phyloP scores from a whole-genome alignment of 345 rosid genomes.

The Syzygium jambos region DNA sequence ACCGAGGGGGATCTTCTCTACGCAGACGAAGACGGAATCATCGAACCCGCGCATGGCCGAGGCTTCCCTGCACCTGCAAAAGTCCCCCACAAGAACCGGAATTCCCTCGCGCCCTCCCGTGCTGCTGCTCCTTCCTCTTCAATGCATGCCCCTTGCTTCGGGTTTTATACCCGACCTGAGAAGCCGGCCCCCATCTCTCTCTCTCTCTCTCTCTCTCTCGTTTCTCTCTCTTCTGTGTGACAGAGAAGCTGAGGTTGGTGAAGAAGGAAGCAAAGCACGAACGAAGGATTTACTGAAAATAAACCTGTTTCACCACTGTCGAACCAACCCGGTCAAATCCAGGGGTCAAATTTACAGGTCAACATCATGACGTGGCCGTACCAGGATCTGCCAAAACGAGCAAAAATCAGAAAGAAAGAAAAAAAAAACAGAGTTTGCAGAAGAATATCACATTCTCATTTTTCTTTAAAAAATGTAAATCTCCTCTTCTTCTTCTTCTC shows the following conservation, averaged over 20 bases:
- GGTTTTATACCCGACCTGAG: background rate
- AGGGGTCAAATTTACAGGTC: background rate
- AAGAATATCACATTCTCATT: background rate
- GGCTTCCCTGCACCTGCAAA: slow-evolving; percentile 8
- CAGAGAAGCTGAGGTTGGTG: background rate
- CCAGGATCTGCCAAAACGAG: background rate
- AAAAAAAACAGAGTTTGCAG: background rate
- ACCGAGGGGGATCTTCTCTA: slow-evolving; percentile 65
- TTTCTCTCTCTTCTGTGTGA: background rate
- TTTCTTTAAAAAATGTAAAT: rapidly evolving
- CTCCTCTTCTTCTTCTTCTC: background rate
- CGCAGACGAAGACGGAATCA: slow-evolving; percentile 42
- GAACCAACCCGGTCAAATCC: too few relatives aligned
- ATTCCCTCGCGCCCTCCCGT: background rate
- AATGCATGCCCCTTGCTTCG: background rate
- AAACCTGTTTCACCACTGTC: background rate
- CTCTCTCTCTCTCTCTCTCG: background rate
- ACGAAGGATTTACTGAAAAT: background rate
- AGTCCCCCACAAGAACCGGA: background rate
- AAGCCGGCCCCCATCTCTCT: background rate
- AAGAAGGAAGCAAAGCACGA: background rate
- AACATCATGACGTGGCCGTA: background rate
- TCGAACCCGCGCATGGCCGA: slow-evolving; percentile 54
- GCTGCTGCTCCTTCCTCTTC: background rate
- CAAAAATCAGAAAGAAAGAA: too few relatives aligned